Evolutionary conservation across 2,329 filamentous ascomycete species (phyloP), one percentile per base, ranked within the genome.

Genomic region (Ascochyta clinopodiicola): DNA sequence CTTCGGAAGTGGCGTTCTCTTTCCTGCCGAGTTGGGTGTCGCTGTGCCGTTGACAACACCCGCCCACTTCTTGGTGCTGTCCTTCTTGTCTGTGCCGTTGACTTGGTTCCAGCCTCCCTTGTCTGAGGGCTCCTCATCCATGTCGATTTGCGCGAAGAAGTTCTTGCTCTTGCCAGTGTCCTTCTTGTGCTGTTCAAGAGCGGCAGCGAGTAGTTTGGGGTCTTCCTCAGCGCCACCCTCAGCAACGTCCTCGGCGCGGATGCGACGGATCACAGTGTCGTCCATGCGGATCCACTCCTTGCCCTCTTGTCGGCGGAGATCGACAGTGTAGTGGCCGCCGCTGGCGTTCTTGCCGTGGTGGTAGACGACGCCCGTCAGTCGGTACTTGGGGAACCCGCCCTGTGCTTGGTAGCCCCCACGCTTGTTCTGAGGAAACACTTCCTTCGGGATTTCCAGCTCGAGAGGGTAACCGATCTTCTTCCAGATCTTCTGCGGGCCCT

Each of bases 321-420:
- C 95, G n/a, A 96, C 94, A 1, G 95, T 99, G 76, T 99, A 99
- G 75, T 99, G 95, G 3, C 95, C 95, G 47, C 92, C 93, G 61
- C 90, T 96, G 32, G 95, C 95, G 67, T 96, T 96, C 80, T 96
- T 97, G 57, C 95, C 95, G 67, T 99, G 95, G 70, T 99, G 95
- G 73, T 99, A 99, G 21, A 99, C 92, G 27, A 96, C 95, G 19
- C 89, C 90, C 60, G 88, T 95, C 13, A 99, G 84, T 44, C 86
- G 87, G 76, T 98, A 99, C 71, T 88, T 90, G 4, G 93, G 92
- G 56, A 91, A 81, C 1, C 87, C 86, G 38, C 88, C 87, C 61
- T 88, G 86, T 15, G 85, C 80, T 24, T 84, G 80, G 60, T 90
- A 80, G 39, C 83, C 82, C 63, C 86, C 87, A 48, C 89, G 86